Base-by-base conservation (phyloP, 1,139 yeast genomes). In the Lodderomyces parapsilosis region DNA sequence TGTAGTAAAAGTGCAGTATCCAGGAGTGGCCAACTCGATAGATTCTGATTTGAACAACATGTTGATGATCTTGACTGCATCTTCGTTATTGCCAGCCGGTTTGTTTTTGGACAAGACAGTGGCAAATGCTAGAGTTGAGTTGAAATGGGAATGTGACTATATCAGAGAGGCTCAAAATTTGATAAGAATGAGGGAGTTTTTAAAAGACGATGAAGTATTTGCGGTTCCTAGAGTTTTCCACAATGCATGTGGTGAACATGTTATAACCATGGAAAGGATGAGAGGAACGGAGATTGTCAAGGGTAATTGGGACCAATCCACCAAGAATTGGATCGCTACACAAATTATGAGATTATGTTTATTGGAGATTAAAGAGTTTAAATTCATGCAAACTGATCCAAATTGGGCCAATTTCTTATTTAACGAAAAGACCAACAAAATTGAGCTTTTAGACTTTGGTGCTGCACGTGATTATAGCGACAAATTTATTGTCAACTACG, bases 381-480 rank as follows among this genome's bases (percentile, higher is more conserved):
- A 78, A 56, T 93, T 86, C 66, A 93, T 93, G 99, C 99, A 93
- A 66, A 91, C 99, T 1, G 99, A 93, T 65, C 99, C 99, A 39
- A 93, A 93, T 65, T 94, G 99, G 99, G 98, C 99, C 41, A 93
- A 93, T 62, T 94, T 94, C 66, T 68, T 94, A 49, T 90, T 86
- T 68, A 90, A 91, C 58, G 74, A 73, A 34, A 53, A 69, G 18
- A 79, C 86, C 2, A 49, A 56, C n/a, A 81, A 84, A 62, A 80
- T 93, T 47, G 98, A 91, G 62, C 71, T 93, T 46, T 71, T 93
- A 46, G 99, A 93, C 65, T 93, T 93, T 65, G 99, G 99, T 38
- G 98, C 99, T 1, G 86, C 97, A 8, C 78, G 98, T 52, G 87
- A 82, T 38, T 65, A 83, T 61, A 73, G 80, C 38, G 79, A 75